A percentile compares a stretch with the other conserved stretches of the same genome.
Evolutionary conservation across 2,329 filamentous ascomycete species (phyloP).

Genomic region (Tolypocladium sp.): DNA sequence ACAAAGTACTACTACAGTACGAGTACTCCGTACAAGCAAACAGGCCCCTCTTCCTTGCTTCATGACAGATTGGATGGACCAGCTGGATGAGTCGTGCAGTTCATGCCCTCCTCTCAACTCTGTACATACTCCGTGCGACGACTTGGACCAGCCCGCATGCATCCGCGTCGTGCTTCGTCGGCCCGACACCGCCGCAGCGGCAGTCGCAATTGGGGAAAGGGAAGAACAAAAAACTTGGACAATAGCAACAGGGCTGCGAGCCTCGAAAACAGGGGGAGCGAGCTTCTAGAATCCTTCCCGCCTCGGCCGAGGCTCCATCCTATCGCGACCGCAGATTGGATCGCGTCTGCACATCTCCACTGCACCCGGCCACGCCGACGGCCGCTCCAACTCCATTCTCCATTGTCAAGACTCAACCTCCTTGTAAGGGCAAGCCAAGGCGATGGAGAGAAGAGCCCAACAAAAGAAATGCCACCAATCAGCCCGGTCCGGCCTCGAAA

Average conservation of each 20-base stretch:
- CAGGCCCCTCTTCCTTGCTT: background rate
- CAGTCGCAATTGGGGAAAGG: background rate
- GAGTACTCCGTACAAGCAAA: background rate
- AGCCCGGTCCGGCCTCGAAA: background rate
- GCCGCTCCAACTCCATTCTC: background rate
- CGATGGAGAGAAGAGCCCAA: too few species aligned
- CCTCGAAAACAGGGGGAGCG: background rate
- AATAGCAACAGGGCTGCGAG: background rate
- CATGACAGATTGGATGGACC: background rate
- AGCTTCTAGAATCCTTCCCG: constrained; percentile 2
- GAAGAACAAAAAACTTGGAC: background rate
- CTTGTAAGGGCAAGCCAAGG: background rate
- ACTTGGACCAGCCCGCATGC: background rate
- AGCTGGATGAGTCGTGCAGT: background rate
- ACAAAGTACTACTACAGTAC: too few species aligned
- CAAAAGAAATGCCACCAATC: background rate
- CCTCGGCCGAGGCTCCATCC: background rate
- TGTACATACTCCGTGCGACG: background rate
- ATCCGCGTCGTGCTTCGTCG: background rate
- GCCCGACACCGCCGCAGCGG: background rate
- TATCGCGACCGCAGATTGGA: background rate
- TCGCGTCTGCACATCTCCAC: background rate
- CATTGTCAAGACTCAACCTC: background rate
- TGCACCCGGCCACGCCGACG: background rate
- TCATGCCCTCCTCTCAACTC: background rate